Base-by-base conservation (phyloP, 2,329 filamentous ascomycete species). In the Elsinoe ampelina region DNA sequence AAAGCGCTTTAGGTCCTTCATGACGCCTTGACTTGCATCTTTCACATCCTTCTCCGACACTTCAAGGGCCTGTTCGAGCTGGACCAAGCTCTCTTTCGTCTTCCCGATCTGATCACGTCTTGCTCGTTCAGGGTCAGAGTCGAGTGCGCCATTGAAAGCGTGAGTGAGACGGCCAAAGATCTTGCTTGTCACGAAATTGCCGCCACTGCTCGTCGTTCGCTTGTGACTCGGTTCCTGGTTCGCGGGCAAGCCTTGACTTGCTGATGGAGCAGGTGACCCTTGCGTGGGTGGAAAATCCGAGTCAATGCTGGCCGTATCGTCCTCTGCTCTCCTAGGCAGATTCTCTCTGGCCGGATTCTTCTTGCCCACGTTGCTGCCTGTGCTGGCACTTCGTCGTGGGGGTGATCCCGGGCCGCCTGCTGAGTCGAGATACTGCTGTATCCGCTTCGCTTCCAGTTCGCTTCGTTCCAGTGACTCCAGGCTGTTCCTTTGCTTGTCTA, bases 111-210 rank as follows among this genome's bases (percentile, higher is more conserved):
- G 86, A 69, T 98, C 93, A 55, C 93, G 81, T 55, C 93, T 80
- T 42, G 91, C 95, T 61, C 91, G 80, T 73, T 98, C 93, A 0
- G 93, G 93, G 67, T 98, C 93, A 41, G 95, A 89, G 68, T 98
- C 93, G 1, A 93, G 92, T 65, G 97, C 92, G 3, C 93, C 93
- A 67, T 97, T 89, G 34, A 97, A 89, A 0, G 93, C 93, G 72
- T 98, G 92, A 57, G 89, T 95, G 60, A 98, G 86, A 10, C 91
- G 87, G 0, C 92, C 93, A 70, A 98, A 97, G 54, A 98, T 89
- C 73, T 92, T 84, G 66, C 81, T 95, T 1, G 91, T 91, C 60
- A 97, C 91, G 61, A 93, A 95, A 47, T 75, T 75, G n/a, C 87
- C 83, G 39, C 47, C 47, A n/a, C 88, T 84, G 66, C 89, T 95